Percentiles rank a stretch among this genome's conserved stretches.
These are phyloP conservation scores for Microdochium trichocladiopsis DNA, from an alignment of 2,329 filamentous ascomycete species.

Conservation along the genomic window DNA sequence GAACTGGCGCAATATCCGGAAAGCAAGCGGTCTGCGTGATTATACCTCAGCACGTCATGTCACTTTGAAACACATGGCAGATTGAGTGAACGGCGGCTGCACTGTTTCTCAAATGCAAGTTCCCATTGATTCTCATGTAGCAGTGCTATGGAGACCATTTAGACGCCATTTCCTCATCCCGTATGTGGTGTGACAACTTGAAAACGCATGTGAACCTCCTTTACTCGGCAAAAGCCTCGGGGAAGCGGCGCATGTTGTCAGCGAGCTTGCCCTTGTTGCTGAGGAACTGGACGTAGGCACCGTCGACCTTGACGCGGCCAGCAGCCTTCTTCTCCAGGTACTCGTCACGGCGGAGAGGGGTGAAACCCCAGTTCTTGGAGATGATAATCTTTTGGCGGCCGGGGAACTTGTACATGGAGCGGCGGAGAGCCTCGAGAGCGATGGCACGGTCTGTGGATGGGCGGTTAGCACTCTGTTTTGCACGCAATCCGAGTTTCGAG, in stretches of 20 bases:
- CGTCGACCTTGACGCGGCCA: constrained; percentile 91
- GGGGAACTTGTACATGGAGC: constrained; percentile 99
- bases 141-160: constrained; percentile 11
- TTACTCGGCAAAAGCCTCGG: constrained; percentile 64
- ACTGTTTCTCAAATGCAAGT: constrained; percentile 1
- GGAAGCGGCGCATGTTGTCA: constrained; percentile 91
- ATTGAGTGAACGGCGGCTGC: neutral
- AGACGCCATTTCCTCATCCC: constrained; percentile 26
- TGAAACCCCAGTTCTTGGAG: constrained; percentile 99
- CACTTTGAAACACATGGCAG: no score
- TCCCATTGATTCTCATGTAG: neutral
- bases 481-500: neutral
- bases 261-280: constrained; percentile 82
- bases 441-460: constrained; percentile 63
- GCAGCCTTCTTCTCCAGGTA: constrained; percentile 93
- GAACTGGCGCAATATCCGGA: no score
- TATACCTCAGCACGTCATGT: no score
- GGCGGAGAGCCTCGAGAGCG: constrained; percentile 97
- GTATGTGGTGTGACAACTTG: neutral
- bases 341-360: constrained; percentile 92
- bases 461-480: neutral
- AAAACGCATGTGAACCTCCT: neutral
- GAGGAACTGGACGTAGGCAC: constrained; percentile 99
- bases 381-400: constrained; percentile 99
- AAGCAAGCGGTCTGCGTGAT: no score